A percentile compares a stretch with the other conserved stretches of the same genome.
Conservation (phyloP, 345 rosid genomes). For the Salix koriyanagi region DNA sequence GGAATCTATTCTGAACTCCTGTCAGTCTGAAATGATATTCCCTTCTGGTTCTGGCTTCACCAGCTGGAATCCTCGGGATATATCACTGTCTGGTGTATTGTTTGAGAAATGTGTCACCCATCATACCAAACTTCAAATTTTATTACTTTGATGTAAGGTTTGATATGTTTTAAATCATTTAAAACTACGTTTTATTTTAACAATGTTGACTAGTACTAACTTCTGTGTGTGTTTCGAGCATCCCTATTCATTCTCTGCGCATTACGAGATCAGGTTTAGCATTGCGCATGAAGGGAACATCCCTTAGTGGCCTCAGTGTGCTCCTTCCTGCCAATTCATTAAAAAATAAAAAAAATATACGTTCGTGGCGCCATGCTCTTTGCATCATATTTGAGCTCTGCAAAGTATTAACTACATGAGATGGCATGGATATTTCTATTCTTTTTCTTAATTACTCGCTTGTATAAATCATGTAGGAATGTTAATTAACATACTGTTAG, state of each 20-base stretch:
- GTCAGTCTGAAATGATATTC: constrained; percentile 43
- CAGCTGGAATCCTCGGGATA: constrained; percentile 14
- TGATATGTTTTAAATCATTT: background rate
- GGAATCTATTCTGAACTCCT: constrained; percentile 42
- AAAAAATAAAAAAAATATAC: background rate
- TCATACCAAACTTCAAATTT: background rate
- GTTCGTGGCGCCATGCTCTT: background rate
- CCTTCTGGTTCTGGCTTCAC: constrained; percentile 22
- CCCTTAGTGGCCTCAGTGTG: constrained; percentile 15
- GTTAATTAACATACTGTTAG: too few relatives aligned
- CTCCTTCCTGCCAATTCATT: background rate
- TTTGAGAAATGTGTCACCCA: background rate
- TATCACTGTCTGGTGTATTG: background rate
- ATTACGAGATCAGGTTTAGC: background rate
- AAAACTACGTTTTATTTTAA: background rate
- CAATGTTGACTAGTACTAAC: background rate
- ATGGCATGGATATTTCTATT: background rate
- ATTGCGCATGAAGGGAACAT: constrained; percentile 18
- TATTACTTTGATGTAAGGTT: background rate
- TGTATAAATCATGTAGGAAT: background rate
- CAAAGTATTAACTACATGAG: background rate
- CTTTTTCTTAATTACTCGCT: background rate
- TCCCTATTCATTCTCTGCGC: constrained; percentile 33
- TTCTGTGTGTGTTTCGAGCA: constrained; percentile 3
- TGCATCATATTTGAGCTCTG: background rate